Evolutionary conservation across 2,329 filamentous ascomycete genomes (phyloP).

Genomic region (Fusarium pseudonygamai): DNA sequence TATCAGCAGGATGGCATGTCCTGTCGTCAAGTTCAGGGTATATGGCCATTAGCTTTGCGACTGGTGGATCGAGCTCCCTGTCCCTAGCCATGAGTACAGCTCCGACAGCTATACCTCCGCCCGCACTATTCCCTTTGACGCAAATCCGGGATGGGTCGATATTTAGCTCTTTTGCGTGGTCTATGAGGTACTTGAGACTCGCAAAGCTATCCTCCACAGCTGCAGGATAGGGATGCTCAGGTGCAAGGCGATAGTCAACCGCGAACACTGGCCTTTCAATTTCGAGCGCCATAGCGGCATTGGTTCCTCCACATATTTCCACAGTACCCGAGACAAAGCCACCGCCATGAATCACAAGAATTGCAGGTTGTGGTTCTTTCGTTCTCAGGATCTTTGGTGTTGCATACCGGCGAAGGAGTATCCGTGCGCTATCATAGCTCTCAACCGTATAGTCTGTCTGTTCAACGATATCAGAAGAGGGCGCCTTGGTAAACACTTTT

Average conservation of each 20-base stretch:
- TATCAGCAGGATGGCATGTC: background rate
- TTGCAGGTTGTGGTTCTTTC: constrained; percentile 17
- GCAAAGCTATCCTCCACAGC: constrained; percentile 32
- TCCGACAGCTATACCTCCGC: constrained; percentile 22
- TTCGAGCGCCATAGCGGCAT: background rate
- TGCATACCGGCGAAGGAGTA: constrained; percentile 28
- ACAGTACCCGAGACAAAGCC: constrained; percentile 22
- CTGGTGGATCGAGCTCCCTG: constrained; percentile 16
- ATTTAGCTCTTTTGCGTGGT: constrained; percentile 26
- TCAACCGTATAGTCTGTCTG: constrained; percentile 19
- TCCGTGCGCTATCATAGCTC: constrained; percentile 20
- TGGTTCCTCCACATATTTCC: constrained; percentile 3
- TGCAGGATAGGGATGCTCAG: constrained; percentile 25
- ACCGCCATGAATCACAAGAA: constrained; percentile 33
- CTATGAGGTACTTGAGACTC: constrained; percentile 19
- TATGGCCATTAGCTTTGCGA: constrained; percentile 28
- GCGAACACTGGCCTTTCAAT: constrained; percentile 27
- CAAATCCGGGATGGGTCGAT: constrained; percentile 28
- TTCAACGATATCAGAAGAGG: background rate
- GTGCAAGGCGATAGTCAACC: constrained; percentile 37
- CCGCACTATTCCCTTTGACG: constrained; percentile 32
- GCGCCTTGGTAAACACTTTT: constrained; percentile 5
- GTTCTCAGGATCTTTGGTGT: constrained; percentile 2
- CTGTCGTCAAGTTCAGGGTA: constrained; percentile 36
- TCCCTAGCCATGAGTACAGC: constrained; percentile 29